A percentile compares a stretch with the other conserved stretches of the same genome.
Evolutionary conservation across 2,329 filamentous ascomycete species (phyloP).

Genomic region (Diplodia sapinea): DNA sequence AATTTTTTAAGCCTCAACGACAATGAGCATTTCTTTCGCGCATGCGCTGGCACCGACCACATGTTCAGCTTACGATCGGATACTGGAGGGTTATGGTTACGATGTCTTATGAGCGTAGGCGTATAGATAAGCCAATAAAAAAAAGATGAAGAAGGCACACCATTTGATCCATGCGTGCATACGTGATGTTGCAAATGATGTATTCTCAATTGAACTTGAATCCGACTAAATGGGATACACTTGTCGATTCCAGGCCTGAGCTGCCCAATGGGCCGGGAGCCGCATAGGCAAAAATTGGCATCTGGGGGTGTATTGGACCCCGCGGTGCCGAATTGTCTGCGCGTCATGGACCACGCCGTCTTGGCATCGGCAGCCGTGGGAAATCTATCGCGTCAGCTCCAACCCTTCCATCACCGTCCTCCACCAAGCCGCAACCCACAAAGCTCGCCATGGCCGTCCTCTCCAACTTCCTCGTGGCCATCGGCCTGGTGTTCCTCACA

Average conservation of each 20-base stretch:
- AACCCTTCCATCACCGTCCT: not conserved
- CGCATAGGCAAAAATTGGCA: slow-evolving; percentile 3
- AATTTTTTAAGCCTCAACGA: slow-evolving; percentile 31
- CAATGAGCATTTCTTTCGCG: slow-evolving; percentile 29
- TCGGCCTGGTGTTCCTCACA: slow-evolving; percentile 78
- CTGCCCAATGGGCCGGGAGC: not conserved
- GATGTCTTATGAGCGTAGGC: slow-evolving; percentile 31
- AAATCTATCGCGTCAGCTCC: slow-evolving; percentile 3
- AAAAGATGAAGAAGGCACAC: slow-evolving; percentile 30
- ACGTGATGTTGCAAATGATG: not conserved
- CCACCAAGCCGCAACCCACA: not conserved
- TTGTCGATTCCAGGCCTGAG: not conserved
- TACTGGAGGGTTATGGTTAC: slow-evolving; percentile 24
- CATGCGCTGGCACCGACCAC: slow-evolving; percentile 29
- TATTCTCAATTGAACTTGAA: not conserved
- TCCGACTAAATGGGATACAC: not conserved
- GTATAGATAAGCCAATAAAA: slow-evolving; percentile 30
- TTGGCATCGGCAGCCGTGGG: slow-evolving; percentile 22
- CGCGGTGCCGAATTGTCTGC: slow-evolving; percentile 5
- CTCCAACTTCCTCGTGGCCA: slow-evolving; percentile 71
- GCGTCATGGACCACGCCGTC: slow-evolving; percentile 20
- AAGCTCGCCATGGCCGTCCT: slow-evolving; percentile 68
- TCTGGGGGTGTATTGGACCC: not conserved
- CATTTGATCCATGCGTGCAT: not conserved
- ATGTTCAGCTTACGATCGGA: slow-evolving; percentile 24